Evolutionary conservation across 768 basidiomycete genomes (phyloP).

Genomic region (Peribolospora baueri): DNA sequence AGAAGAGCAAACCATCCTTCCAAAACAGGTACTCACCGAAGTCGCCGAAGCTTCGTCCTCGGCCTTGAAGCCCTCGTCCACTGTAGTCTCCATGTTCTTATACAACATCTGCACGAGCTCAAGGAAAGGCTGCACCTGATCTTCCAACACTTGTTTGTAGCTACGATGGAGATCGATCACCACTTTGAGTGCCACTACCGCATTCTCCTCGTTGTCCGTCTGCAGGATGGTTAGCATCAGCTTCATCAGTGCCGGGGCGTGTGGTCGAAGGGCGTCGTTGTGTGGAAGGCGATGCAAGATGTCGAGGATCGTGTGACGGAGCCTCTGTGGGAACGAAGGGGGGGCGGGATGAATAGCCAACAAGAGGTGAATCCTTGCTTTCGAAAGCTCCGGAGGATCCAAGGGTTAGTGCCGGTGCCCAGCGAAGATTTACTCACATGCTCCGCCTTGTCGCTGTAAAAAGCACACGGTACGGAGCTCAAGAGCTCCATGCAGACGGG

Average conservation of each 20-base stretch:
- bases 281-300: constrained; percentile 69
- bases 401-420: background rate
- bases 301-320: constrained; percentile 66
- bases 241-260: constrained; percentile 40
- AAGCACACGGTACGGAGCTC: constrained; percentile 8
- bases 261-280: constrained; percentile 48
- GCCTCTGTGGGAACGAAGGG: constrained; percentile 27
- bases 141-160: constrained; percentile 46
- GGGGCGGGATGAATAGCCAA: background rate
- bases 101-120: constrained; percentile 55
- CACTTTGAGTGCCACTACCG: constrained; percentile 65
- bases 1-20: background rate
- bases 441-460: constrained; percentile 8
- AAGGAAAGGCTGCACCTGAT: constrained; percentile 52
- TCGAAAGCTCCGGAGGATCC: background rate
- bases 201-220: constrained; percentile 89
- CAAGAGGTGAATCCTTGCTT: background rate
- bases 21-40: background rate
- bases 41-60: background rate
- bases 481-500: constrained; percentile 13
- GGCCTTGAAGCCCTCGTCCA: constrained; percentile 49
- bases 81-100: constrained; percentile 43
- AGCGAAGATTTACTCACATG: constrained; percentile 6
- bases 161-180: constrained; percentile 67
- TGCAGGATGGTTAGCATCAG: constrained; percentile 65